phyloP scores from a whole-genome alignment of 169 alveolate genomes.

The Ichthyophthirius multifiliis region DNA sequence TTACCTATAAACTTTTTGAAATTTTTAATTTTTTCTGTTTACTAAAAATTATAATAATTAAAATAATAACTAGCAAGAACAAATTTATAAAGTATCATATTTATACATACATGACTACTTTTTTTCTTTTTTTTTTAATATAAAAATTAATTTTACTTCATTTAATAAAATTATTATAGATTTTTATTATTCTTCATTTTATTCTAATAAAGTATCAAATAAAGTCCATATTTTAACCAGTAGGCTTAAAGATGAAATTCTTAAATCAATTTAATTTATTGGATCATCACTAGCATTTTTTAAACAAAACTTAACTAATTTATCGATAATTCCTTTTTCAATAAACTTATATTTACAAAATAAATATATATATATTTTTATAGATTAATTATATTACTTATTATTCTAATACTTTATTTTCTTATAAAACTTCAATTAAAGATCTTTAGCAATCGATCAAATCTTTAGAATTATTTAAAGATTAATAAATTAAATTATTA shows the following conservation, averaged over 20 bases:
- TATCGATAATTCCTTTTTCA: conserved; percentile 52
- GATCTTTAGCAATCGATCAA: conserved; percentile 54
- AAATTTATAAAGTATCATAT: conserved; percentile 45
- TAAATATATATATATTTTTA: neutral
- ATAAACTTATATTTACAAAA: conserved; percentile 20
- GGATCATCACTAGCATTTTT: conserved; percentile 44
- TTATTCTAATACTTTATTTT: conserved; percentile 16
- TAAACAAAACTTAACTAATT: conserved; percentile 40
- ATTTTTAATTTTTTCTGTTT: conserved; percentile 71
- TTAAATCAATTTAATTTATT: conserved; percentile 38
- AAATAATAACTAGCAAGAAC: conserved; percentile 64
- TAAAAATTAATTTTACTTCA: too few species aligned
- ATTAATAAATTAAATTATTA: conserved; percentile 62
- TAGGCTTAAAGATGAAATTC: conserved; percentile 62
- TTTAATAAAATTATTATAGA: too few species aligned
- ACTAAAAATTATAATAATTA: conserved; percentile 62
- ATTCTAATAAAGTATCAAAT: conserved; percentile 53
- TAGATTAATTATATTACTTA: neutral
- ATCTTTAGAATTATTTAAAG: conserved; percentile 58
- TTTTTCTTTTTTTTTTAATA: too few species aligned
- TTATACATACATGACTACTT: conserved; percentile 75
- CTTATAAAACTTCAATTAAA: conserved; percentile 34
- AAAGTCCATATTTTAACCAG: conserved; percentile 77
- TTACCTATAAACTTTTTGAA: conserved; percentile 82
- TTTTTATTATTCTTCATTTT: conserved; percentile 57